Percentiles rank a stretch among this genome's conserved stretches.
Evolutionary conservation across 495 filamentous ascomycete genomes (phyloP).

Genomic region (Penicillium bialowiezense): DNA sequence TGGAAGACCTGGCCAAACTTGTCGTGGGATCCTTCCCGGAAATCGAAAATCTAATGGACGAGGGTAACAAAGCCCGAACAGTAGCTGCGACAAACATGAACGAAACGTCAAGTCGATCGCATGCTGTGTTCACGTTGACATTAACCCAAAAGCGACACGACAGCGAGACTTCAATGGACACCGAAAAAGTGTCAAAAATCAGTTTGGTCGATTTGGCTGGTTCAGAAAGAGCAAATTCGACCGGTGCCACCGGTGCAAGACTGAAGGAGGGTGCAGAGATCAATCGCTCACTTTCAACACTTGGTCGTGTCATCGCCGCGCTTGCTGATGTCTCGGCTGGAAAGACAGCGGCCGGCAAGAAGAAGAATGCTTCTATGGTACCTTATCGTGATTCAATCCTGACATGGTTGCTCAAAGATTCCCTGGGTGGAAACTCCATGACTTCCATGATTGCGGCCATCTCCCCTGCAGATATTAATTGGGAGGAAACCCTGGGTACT

Average conservation of each 20-base stretch:
- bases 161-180: constrained; percentile 89
- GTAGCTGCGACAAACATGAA: constrained; percentile 99
- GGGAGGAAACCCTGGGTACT: constrained; percentile 94
- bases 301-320: constrained; percentile 97
- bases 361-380: constrained; percentile 79
- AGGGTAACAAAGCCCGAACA: constrained; percentile 97
- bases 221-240: constrained; percentile 93
- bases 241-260: constrained; percentile 91
- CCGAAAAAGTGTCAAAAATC: constrained; percentile 97
- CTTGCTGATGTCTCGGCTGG: constrained; percentile 86
- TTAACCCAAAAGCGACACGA: constrained; percentile 94
- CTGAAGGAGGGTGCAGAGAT: constrained; percentile 99
- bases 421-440: constrained; percentile 97
- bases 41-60: constrained; percentile 98
- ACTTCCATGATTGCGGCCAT: constrained; percentile 99
- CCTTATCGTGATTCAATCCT: constrained; percentile 96
- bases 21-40: constrained; percentile 96
- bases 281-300: constrained; percentile 92
- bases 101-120: constrained; percentile 95
- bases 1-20: constrained; percentile 94
- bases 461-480: constrained; percentile 98
- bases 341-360: constrained; percentile 63
- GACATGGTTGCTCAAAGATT: constrained; percentile 97
- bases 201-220: constrained; percentile 97
- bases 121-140: constrained; percentile 96